These are phyloP conservation scores for Dactylellina cionopaga DNA, from an alignment of 2,329 filamentous ascomycete genomes.

Conservation along the genomic window DNA sequence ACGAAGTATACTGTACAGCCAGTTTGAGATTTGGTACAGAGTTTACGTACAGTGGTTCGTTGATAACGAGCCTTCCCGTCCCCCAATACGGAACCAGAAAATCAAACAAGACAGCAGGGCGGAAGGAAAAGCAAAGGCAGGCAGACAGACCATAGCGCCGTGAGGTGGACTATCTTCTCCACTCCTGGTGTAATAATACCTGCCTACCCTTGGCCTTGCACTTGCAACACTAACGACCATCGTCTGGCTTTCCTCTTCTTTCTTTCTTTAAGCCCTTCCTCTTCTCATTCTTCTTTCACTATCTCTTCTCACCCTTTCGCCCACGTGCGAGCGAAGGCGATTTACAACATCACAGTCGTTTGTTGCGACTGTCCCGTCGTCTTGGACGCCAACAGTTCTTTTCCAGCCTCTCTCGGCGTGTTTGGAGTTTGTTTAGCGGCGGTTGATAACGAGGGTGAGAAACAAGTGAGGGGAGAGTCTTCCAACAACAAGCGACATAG, in stretches of 20 bases:
- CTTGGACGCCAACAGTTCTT: conserved; percentile 10
- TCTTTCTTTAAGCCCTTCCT: conserved; percentile 9
- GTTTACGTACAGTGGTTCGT: conserved; percentile 41
- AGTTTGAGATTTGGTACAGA: conserved; percentile 45
- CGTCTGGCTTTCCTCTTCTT: conserved; percentile 29
- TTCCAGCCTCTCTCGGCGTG: background rate
- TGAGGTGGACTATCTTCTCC: conserved; percentile 43
- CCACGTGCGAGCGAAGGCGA: conserved; percentile 29
- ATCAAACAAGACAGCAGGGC: conserved; percentile 48
- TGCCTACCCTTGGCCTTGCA: conserved; percentile 24
- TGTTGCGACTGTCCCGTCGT: background rate
- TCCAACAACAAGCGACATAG: background rate
- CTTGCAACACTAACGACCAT: conserved; percentile 18
- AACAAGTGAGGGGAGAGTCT: conserved; percentile 18
- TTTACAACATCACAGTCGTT: background rate
- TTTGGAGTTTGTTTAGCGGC: conserved; percentile 14
- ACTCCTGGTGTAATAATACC: conserved; percentile 28
- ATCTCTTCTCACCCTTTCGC: conserved; percentile 16
- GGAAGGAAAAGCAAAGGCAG: conserved; percentile 47
- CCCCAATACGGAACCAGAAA: conserved; percentile 40
- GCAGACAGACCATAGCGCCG: background rate
- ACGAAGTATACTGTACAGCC: too few relatives aligned
- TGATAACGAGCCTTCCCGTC: conserved; percentile 48
- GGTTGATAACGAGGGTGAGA: conserved; percentile 10
- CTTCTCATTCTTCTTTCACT: background rate